phyloP scores from a whole-genome alignment of 306 rosid species.

The Quercus glauca region DNA sequence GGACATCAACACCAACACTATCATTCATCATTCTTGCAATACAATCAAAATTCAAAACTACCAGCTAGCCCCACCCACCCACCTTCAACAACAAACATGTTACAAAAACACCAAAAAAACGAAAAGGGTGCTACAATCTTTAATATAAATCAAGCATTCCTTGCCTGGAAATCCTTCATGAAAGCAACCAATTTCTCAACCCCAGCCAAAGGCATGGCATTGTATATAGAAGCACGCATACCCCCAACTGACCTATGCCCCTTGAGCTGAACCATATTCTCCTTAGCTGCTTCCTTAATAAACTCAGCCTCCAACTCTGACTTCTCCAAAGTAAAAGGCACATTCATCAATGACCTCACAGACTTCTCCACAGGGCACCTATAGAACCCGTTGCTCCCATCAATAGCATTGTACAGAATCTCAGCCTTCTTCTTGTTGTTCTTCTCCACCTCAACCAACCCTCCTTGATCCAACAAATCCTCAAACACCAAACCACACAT shows the following conservation, averaged over 20 bases:
- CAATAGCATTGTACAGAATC: constrained; percentile 64
- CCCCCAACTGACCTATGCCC: constrained; percentile 98
- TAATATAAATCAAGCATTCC: constrained; percentile 44
- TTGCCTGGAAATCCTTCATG: constrained; percentile 92
- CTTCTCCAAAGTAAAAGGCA: constrained; percentile 88
- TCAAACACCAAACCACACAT: constrained; percentile 95
- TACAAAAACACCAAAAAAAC: background rate
- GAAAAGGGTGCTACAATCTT: constrained; percentile 5
- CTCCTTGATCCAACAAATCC: constrained; percentile 84
- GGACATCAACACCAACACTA: background rate
- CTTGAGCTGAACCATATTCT: constrained; percentile 93
- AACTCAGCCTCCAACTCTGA: constrained; percentile 82
- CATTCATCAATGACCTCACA: constrained; percentile 94
- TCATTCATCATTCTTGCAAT: background rate
- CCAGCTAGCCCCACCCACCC: too few relatives aligned
- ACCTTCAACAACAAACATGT: background rate
- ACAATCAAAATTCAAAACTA: background rate
- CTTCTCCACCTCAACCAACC: constrained; percentile 83
- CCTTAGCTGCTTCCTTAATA: constrained; percentile 87
- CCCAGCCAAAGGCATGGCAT: constrained; percentile 98
- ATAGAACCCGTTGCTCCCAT: constrained; percentile 76
- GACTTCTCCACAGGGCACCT: constrained; percentile 82
- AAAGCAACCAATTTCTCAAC: constrained; percentile 90
- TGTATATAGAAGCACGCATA: constrained; percentile 92
- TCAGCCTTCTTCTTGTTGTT: constrained; percentile 81